Percentiles rank a stretch among this genome's conserved stretches.
These are phyloP conservation scores for Magnolia officinalis DNA, from an alignment of 164 flowering plant genomes.

Conservation along the genomic window DNA sequence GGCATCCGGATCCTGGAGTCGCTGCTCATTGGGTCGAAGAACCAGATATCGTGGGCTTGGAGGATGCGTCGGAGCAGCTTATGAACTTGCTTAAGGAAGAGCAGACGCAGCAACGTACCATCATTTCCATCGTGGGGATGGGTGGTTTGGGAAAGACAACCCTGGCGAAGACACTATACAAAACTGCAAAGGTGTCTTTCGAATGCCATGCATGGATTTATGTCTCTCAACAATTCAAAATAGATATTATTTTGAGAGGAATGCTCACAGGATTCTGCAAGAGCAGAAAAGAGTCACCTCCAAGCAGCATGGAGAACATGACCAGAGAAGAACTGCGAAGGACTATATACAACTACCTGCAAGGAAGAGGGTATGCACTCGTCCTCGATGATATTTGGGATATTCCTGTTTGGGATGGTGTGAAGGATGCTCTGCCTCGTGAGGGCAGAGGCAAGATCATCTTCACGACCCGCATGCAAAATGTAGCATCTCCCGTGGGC, in stretches of 20 bases:
- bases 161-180: not conserved
- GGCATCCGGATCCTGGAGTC: not conserved
- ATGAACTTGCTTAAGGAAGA: not conserved
- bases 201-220: not conserved
- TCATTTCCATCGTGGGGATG: not conserved
- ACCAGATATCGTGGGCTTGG: not conserved
- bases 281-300: not conserved
- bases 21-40: not conserved
- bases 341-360: constrained; percentile 26
- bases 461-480: constrained; percentile 34
- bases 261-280: not conserved
- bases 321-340: constrained; percentile 21
- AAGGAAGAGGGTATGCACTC: constrained; percentile 38
- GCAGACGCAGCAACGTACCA: not conserved
- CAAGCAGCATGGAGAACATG: not conserved
- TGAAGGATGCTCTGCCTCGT: constrained; percentile 38
- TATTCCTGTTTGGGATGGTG: constrained; percentile 31
- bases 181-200: not conserved
- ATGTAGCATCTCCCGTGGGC: not conserved
- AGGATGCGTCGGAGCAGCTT: not conserved
- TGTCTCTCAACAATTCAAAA: not conserved
- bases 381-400: constrained; percentile 60
- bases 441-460: constrained; percentile 31
- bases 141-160: constrained; percentile 1
- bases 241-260: not conserved